Evolutionary conservation across 1,284 basidiomycete genomes (phyloP), one percentile per base, ranked within the genome.

Genomic region (Cerrena zonata): DNA sequence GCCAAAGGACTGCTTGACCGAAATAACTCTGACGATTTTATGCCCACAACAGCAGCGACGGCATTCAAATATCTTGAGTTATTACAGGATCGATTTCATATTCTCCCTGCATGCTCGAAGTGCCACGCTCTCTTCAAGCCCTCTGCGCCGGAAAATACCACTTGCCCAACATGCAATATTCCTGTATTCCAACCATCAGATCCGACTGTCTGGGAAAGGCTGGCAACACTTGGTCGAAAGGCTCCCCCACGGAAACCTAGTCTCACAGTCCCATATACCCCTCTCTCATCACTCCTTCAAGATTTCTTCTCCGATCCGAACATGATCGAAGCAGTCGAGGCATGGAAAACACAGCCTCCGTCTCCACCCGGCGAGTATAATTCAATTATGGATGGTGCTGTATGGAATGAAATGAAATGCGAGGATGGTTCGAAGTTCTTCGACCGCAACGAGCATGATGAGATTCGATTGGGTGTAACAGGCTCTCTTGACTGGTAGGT

Each of bases 31-130:
- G 40, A 49, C 3, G 45, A 57, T 24, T 13, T 38, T 10, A 56
- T 62, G 30, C 64, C 62, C 2, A 25, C 45, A 0, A 61, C 56
- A 2, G 57, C 65, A 3, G 54, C 51, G 7, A 61, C 64, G 0
- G 53, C 57, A 2, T 54, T 65, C 26, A 53, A 53, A 18, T 48
- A 50, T 2, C 53, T 64, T 19, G 49, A 62, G n/a, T 45, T 65
- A 19, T n/a, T n/a, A n/a, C 15, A 51, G 2, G 62, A 65, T 41
- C 40, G 10, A 21, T 41, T 41, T 21, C 40, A 41, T 11, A 41
- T 22, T 21, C 40, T 41, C 21, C 40, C 40, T 11, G 40, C 10
- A 15, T 41, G 40, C 21, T 19, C 40, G 12, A 41, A 10, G 11
- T 41, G 40, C 19, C 12, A 41, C 11, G 13, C 12, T 15, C 40